Evolutionary conservation across 257 asterid genomes (phyloP).

Genomic region (Capsicum chinense): DNA sequence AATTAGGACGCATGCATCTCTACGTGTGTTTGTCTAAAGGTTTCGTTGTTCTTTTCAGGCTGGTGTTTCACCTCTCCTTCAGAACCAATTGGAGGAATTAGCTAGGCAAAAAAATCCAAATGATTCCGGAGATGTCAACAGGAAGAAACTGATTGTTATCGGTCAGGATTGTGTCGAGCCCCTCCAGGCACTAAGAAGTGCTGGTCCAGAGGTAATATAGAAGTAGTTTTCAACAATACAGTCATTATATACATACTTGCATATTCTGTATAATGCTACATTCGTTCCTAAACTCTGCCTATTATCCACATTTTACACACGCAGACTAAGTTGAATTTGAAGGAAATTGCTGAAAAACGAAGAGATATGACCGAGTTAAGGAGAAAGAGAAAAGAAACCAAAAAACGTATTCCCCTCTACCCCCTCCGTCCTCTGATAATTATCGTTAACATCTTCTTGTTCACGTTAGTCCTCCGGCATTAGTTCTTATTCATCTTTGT

Average conservation of each 20-base stretch:
- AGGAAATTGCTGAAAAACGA: conserved; percentile 45
- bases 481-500: not conserved
- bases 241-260: not conserved
- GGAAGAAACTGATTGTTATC: conserved; percentile 70
- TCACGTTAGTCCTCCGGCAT: not conserved
- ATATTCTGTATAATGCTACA: not conserved
- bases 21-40: not conserved
- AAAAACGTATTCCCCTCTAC: conserved; percentile 41
- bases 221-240: not conserved
- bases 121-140: conserved; percentile 51
- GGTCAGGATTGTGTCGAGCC: conserved; percentile 97
- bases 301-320: not conserved
- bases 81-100: conserved; percentile 77
- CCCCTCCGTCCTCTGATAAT: not conserved
- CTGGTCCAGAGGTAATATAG: conserved; percentile 48
- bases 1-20: not conserved
- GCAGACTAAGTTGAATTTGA: conserved; percentile 44
- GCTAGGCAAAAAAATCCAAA: conserved; percentile 50
- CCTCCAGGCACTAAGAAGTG: conserved; percentile 81
- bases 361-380: conserved; percentile 42
- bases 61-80: conserved; percentile 85
- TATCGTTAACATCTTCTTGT: not conserved
- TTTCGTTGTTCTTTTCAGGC: conserved; percentile 51
- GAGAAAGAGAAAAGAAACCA: conserved; percentile 53
- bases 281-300: not conserved